phyloP scores from a whole-genome alignment of 2,329 filamentous ascomycete species.

The Madurella mycetomatis region DNA sequence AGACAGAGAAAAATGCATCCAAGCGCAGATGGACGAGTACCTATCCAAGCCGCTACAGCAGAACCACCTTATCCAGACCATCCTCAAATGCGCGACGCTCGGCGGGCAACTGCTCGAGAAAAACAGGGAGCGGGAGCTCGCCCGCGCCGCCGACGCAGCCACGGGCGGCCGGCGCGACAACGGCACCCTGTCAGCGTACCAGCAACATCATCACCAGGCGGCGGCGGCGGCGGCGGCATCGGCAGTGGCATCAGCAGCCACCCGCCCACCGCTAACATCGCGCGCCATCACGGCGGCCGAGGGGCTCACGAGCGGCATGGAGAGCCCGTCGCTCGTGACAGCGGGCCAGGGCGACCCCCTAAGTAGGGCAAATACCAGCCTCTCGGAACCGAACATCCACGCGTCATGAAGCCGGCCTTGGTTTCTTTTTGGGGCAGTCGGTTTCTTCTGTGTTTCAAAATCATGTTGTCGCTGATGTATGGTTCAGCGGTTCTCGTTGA shows the following conservation, averaged over 20 bases:
- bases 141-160: conserved; percentile 47
- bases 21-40: conserved; percentile 99
- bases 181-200: conserved; percentile 19
- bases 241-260: conserved; percentile 30
- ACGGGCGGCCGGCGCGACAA: conserved; percentile 37
- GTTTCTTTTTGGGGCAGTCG: neutral
- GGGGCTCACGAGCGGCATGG: conserved; percentile 51
- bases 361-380: conserved; percentile 47
- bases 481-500: too few species aligned
- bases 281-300: conserved; percentile 68
- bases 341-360: conserved; percentile 57
- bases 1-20: conserved; percentile 95
- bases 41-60: conserved; percentile 94
- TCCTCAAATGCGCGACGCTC: conserved; percentile 91
- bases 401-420: conserved; percentile 3
- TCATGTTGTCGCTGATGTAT: too few species aligned
- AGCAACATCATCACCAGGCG: conserved; percentile 21
- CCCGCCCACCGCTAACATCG: conserved; percentile 50
- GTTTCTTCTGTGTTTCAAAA: neutral
- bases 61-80: conserved; percentile 95
- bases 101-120: conserved; percentile 79
- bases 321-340: conserved; percentile 60
- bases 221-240: conserved; percentile 30
- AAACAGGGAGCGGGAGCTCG: conserved; percentile 58
- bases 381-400: conserved; percentile 39